These are phyloP conservation scores for Fomitopsis pinicola DNA, from an alignment of 1,284 basidiomycete genomes.

Conservation along the genomic window DNA sequence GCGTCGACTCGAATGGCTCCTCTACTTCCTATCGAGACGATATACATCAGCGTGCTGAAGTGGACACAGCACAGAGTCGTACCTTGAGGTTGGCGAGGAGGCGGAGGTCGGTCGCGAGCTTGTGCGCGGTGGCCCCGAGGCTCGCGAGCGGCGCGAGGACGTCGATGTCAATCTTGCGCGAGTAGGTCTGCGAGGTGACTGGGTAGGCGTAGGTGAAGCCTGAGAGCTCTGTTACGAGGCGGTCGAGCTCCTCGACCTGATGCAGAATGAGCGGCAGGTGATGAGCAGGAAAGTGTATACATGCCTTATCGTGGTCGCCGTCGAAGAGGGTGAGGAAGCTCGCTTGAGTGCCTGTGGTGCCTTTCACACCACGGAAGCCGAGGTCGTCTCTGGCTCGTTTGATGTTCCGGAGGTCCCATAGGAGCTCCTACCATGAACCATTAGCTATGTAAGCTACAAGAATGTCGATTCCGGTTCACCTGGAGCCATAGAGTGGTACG, in stretches of 20 bases:
- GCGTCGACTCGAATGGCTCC: conserved; percentile 98
- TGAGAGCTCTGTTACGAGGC: conserved; percentile 83
- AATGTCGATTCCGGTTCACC: conserved; percentile 31
- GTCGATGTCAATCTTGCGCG: conserved; percentile 95
- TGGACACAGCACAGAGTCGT: neutral
- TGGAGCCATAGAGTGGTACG: conserved; percentile 98
- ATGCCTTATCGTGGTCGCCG: conserved; percentile 88
- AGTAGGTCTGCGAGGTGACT: conserved; percentile 98
- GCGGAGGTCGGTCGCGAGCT: conserved; percentile 95
- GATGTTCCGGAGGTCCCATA: conserved; percentile 97
- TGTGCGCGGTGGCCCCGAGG: conserved; percentile 94
- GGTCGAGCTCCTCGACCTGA: conserved; percentile 87
- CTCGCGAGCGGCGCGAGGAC: conserved; percentile 87
- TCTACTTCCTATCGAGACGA: conserved; percentile 74
- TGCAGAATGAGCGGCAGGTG: neutral
- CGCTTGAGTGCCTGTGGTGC: conserved; percentile 97
- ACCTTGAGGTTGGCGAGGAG: conserved; percentile 91
- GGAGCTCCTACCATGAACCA: conserved; percentile 62
- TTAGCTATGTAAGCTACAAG: neutral
- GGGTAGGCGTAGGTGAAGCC: conserved; percentile 96
- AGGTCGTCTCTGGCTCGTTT: conserved; percentile 89
- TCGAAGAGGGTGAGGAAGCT: conserved; percentile 95
- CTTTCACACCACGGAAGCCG: conserved; percentile 98
- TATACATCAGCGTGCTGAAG: neutral
- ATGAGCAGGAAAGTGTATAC: neutral